A percentile compares a stretch with the other conserved stretches of the same genome.
Evolutionary conservation across 305 asterid species (phyloP).

Genomic region (Fraxinus floribunda): DNA sequence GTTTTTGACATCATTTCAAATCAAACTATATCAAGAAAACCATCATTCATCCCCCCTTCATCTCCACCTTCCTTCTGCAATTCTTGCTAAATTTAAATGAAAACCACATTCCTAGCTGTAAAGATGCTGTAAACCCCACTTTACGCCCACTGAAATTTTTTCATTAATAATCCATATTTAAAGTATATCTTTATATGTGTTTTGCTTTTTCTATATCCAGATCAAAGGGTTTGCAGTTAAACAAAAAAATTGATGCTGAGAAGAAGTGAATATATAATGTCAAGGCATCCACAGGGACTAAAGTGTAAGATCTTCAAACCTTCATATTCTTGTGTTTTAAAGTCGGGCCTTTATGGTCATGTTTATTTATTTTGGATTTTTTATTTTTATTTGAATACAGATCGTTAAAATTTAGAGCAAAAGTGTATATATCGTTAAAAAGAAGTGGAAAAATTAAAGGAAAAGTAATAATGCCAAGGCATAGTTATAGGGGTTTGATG

Average conservation of each 20-base stretch:
- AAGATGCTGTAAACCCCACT: slow-evolving; percentile 30
- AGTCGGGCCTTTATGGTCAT: not conserved
- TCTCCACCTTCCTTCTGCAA: not conserved
- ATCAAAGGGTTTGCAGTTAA: not conserved
- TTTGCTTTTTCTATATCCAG: slow-evolving; percentile 6
- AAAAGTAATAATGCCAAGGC: slow-evolving; percentile 42
- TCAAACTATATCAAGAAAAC: not conserved
- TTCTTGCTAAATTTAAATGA: not conserved
- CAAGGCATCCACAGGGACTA: not conserved
- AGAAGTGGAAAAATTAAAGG: not conserved
- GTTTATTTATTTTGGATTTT: not conserved
- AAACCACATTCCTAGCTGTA: not conserved
- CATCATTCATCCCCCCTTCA: slow-evolving; percentile 10
- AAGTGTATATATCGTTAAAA: not conserved
- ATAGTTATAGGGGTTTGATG: slow-evolving; percentile 41
- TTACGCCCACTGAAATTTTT: slow-evolving; percentile 27
- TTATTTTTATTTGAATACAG: not conserved
- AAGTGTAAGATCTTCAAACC: slow-evolving; percentile 32
- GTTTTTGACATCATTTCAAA: slow-evolving; percentile 2
- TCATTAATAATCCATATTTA: slow-evolving; percentile 16
- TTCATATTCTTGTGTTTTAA: slow-evolving; percentile 9
- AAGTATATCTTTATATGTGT: slow-evolving; percentile 25
- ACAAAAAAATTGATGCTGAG: not conserved
- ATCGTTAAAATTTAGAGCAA: slow-evolving; percentile 15
- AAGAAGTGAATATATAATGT: slow-evolving; percentile 2